Base-by-base conservation (phyloP, 2,329 filamentous ascomycete species). In the Colletotrichum orchidophilum region DNA sequence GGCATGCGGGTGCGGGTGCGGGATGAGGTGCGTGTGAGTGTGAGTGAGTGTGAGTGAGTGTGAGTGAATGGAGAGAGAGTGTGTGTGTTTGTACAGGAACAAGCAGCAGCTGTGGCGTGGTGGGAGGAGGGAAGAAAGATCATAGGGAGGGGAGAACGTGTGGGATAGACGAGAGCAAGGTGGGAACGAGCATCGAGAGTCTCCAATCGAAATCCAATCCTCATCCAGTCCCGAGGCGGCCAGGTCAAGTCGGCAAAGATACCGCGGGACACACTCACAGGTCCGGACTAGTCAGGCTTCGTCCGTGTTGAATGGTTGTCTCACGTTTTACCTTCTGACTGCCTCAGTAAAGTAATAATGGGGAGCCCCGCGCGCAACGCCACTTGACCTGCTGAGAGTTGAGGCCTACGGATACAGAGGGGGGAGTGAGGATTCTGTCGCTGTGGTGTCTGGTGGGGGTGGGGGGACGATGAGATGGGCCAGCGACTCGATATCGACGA, bases 221-320 rank as follows among this genome's bases (percentile, higher is more conserved):
- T 46, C 29, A 29, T 59, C 18, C 63, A 65, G 42, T 55, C 35
- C 50, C 13, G 26, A 18, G 39, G 39, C 39, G 39, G 6, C 49
- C 62, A 57, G 63, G 50, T 55, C 42, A 52, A 61, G 63, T 27
- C 63, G 67, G 67, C 67, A 57, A 29, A 61, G 57, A 70, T 61
- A 57, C 63, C 50, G 63, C 67, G 50, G 50, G 50, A 33, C 33
- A 29, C 31, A 65, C 39, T 46, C 39, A 46, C 18, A 55, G 53
- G 58, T 63, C 68, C 68, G 64, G 68, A 53, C 68, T 64, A 71
- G 68, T 71, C 64, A 68, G 50, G 53, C 53, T 68, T 58, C 64
- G 68, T 71, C 68, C 58, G 64, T 71, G 68, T 71, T 63, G 68
- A 60, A 55, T 68, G 64, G 18, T 67, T 66, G 67, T 70, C 67